Evolutionary conservation across 2,329 filamentous ascomycete genomes (phyloP).

Genomic region (Penicillium aurantiogriseum): DNA sequence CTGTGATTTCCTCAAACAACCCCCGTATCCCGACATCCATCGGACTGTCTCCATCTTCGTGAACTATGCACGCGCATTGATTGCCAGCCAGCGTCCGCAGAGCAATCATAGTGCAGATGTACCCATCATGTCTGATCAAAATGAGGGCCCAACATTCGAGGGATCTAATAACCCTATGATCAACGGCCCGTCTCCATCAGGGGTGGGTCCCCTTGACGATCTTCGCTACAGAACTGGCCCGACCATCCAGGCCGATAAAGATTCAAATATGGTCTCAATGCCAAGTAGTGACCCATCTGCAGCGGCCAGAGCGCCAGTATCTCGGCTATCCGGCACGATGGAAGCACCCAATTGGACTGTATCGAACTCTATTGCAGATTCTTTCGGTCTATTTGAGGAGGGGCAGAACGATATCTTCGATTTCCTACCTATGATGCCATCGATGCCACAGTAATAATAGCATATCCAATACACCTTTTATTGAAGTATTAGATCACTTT

Average conservation of each 20-base stretch:
- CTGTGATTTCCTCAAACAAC: conserved; percentile 36
- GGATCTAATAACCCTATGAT: conserved; percentile 19
- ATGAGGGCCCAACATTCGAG: conserved; percentile 14
- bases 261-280: conserved; percentile 16
- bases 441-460: conserved; percentile 23
- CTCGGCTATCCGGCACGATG: conserved; percentile 30
- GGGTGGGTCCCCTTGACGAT: conserved; percentile 18
- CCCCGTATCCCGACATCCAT: conserved; percentile 40
- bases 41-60: conserved; percentile 39
- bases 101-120: conserved; percentile 17
- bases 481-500: not conserved
- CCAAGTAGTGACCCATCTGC: conserved; percentile 20
- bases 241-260: conserved; percentile 21
- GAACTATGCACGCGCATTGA: conserved; percentile 35
- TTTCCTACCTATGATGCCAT: conserved; percentile 37
- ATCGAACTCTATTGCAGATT: conserved; percentile 38
- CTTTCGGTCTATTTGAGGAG: conserved; percentile 38
- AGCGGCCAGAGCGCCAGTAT: conserved; percentile 23
- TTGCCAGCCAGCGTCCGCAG: conserved; percentile 28
- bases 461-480: not conserved
- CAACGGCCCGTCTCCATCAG: conserved; percentile 18
- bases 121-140: conserved; percentile 17
- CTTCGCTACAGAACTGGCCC: conserved; percentile 20
- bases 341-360: conserved; percentile 38
- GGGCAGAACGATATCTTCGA: conserved; percentile 39